Evolutionary conservation across 495 filamentous ascomycete genomes (phyloP), one percentile per base, ranked within the genome.

Genomic region (Aspergillus affinis): DNA sequence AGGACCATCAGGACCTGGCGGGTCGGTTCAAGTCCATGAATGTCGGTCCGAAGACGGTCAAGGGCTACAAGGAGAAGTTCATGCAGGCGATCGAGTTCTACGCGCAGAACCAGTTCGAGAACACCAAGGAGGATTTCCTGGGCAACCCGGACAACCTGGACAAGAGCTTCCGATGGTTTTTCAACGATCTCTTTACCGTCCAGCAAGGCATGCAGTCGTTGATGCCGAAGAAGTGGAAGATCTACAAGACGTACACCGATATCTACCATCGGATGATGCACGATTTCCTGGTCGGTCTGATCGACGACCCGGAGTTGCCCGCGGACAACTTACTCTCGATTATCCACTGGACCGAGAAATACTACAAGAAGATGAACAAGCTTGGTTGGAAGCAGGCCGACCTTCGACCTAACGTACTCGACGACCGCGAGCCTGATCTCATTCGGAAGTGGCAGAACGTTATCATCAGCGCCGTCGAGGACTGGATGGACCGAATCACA

Each of bases 221-320:
- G 54, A 91, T 97, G 82, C 94, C 94, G 26, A 96, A 94, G 75
- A 96, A 95, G 67, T 99, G 94, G 94, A 93, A 90, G 75, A 96
- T 98, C 52, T 92, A 93, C 77, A 84, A 87, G 69, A 95, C 90
- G 18, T 97, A 95, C 72, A 85, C 86, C 29, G 82, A 88, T 61
- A 92, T 95, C 59, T 99, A 97, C 68, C 94, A 98, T 73, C 81
- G 83, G 58, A 81, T 91, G 64, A 97, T 99, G 93, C 95, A 96
- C 71, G 90, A 96, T 71, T 95, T 91, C 74, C 81, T 99, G 4
- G 79, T 93, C 52, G 82, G 75, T 21, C 79, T 90, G 65, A 87
- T 97, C 64, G 89, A 96, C 64, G 90, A 97, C 61, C 84, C 89
- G 0, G 84, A 91, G 20, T 79, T 91, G 3, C 87, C 79, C 17